Percentiles rank a stretch among this genome's conserved stretches.
Conservation (phyloP, 1,139 yeast genomes). For the Saccharomyces pastorianus region DNA sequence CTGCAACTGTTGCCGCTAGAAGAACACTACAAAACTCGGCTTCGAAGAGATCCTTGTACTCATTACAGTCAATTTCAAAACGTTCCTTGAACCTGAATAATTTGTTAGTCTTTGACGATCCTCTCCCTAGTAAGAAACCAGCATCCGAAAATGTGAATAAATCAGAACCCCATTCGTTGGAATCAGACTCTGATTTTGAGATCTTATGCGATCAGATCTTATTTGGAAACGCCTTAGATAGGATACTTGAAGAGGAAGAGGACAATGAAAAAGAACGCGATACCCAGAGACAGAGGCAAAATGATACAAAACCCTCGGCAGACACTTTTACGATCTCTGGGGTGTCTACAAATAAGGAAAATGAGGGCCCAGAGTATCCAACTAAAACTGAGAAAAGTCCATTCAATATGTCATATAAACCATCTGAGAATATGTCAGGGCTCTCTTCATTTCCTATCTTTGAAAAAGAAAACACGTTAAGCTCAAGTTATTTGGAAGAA, state of each 20-base stretch:
- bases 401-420: neutral
- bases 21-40: slow-evolving; percentile 28
- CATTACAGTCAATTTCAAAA: slow-evolving; percentile 30
- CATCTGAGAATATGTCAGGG: neutral
- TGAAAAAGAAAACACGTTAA: neutral
- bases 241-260: slow-evolving; percentile 23
- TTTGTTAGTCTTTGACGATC: slow-evolving; percentile 16
- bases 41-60: slow-evolving; percentile 30
- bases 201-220: slow-evolving; percentile 27
- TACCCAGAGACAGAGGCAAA: neutral
- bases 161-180: slow-evolving; percentile 5
- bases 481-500: neutral
- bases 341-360: neutral
- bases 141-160: neutral
- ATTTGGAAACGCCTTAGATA: slow-evolving; percentile 24
- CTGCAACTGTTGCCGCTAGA: slow-evolving; percentile 1
- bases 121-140: slow-evolving; percentile 11
- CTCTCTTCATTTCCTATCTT: neutral
- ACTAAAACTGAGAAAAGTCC: neutral
- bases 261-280: slow-evolving; percentile 5
- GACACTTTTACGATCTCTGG: neutral
- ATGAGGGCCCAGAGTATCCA: neutral
- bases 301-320: neutral
- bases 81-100: slow-evolving; percentile 30
- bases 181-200: slow-evolving; percentile 25